Evolutionary conservation across 768 basidiomycete genomes (phyloP).

Genomic region (Leccinum olivaceopallidum): DNA sequence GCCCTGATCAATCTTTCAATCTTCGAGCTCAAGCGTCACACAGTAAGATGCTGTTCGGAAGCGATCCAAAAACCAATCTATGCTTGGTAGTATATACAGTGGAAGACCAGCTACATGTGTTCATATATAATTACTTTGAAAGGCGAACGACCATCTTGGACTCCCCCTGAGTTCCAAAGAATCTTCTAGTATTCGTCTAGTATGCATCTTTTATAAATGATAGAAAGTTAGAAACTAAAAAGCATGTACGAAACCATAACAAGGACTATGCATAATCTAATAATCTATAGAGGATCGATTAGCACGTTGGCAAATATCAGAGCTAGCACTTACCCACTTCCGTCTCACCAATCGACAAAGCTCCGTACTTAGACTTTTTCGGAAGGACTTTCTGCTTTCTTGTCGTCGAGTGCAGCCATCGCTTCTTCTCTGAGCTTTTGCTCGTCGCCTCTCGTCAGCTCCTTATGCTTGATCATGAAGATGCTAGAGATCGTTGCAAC

Average conservation of each 20-base stretch:
- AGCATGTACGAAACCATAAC: not conserved
- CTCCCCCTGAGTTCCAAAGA: not conserved
- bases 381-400: not conserved
- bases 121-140: not conserved
- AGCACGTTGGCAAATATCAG: not conserved
- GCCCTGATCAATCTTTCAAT: too few species aligned
- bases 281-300: not conserved
- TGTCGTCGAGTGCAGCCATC: slow-evolving; percentile 12
- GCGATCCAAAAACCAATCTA: not conserved
- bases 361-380: slow-evolving; percentile 8
- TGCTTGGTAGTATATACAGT: not conserved
- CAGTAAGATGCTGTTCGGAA: not conserved
- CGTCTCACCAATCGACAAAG: not conserved
- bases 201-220: not conserved
- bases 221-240: not conserved
- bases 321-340: slow-evolving; percentile 6
- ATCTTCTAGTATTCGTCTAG: not conserved
- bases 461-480: slow-evolving; percentile 61
- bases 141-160: not conserved
- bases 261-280: not conserved
- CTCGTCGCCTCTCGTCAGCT: slow-evolving; percentile 60
- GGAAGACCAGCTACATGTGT: not conserved
- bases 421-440: slow-evolving; percentile 46
- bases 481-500: slow-evolving; percentile 56
- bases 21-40: not conserved